Base-by-base conservation (phyloP, 2,329 filamentous ascomycete genomes). In the Herpotrichia juniperi region DNA sequence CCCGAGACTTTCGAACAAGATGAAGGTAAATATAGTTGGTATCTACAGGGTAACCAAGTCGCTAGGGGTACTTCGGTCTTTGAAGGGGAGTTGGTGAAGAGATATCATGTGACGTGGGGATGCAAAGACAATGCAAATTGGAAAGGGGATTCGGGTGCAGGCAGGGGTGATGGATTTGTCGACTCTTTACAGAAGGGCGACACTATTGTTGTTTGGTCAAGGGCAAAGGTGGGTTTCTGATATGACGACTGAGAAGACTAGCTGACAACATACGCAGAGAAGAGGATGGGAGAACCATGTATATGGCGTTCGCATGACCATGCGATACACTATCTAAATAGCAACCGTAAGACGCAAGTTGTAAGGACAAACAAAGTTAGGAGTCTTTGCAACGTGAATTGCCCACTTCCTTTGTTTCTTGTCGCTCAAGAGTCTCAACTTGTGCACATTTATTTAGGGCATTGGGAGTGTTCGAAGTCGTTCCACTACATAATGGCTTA, bases 31-130 rank as follows among this genome's bases (percentile, higher is more conserved):
- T 42, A 58, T 42, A 61, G 66, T 2, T 73, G 71, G 71, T 69
- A 64, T 53, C 26, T 73, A 3, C 68, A 73, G 46, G 62, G 64
- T 1, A 72, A 72, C 26, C 53, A 61, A 5, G 69, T 72, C 9
- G 61, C 62, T 17, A 50, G 44, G 37, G 35, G 50, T 22, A 24
- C 37, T 22, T 40, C 37, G 4, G 19, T 40, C 9, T 40, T 40
- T 24, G 7, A 26, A 35, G n/a, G 17, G 16, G 3, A 34, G 45
- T 50, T 11, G 11, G 37, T 40, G 21, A 40, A 40, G 19, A 40
- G 37, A 32, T 67, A 71, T 47, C 46, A 42, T 10, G 50, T 70
- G 10, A 35, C 60, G 1, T 72, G 69, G 68, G 28, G 14, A 45
- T 48, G 21, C 50, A 5, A 17, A 24, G 50, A 50, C 1, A 26